These are phyloP conservation scores for Silene noctiflora DNA, from an alignment of 179 eudicot genomes.

Conservation along the genomic window DNA sequence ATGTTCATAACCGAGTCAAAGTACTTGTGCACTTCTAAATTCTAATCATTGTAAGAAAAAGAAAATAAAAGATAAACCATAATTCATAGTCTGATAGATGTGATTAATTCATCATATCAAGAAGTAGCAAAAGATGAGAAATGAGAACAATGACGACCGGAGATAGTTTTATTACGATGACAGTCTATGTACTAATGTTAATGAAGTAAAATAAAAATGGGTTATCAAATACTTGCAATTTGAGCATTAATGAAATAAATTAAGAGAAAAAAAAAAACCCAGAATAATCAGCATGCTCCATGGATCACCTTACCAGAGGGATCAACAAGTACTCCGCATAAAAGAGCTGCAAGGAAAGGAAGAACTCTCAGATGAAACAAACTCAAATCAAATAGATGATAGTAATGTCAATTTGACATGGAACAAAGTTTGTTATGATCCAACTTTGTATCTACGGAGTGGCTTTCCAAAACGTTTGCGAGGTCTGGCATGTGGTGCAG, in stretches of 20 bases:
- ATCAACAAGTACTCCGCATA: slow-evolving; percentile 93
- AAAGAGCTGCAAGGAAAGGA: slow-evolving; percentile 69
- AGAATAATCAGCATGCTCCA: slow-evolving; percentile 10
- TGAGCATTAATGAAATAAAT: background rate
- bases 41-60: too few species aligned
- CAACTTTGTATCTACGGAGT: too few species aligned
- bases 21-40: too few species aligned
- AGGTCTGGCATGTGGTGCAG: too few species aligned
- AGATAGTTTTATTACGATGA: background rate
- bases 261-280: background rate
- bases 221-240: background rate
- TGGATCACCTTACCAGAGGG: slow-evolving; percentile 75
- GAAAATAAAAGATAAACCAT: too few species aligned
- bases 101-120: background rate
- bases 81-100: too few species aligned
- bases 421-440: too few species aligned
- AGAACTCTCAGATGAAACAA: slow-evolving; percentile 8
- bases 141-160: background rate
- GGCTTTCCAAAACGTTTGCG: too few species aligned
- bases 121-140: background rate
- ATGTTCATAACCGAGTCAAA: too few species aligned
- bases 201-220: background rate
- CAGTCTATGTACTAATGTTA: background rate
- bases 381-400: background rate
- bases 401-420: background rate